Evolutionary conservation across 2,329 filamentous ascomycete genomes (phyloP).

Genomic region (Didymella arachidicola): DNA sequence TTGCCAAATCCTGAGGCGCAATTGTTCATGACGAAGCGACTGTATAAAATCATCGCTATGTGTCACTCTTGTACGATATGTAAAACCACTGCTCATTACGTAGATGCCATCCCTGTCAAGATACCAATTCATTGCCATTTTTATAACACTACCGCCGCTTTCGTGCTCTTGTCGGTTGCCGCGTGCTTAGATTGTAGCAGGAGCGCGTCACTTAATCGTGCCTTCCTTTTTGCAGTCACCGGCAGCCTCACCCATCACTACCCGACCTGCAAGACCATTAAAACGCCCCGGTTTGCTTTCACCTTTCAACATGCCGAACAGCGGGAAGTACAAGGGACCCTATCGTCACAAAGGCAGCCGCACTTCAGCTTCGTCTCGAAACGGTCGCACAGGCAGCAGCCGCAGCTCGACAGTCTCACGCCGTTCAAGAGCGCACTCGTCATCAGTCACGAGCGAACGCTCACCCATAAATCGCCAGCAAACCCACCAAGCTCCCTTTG

Average conservation of each 20-base stretch:
- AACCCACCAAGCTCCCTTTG: not conserved
- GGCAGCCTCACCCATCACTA: slow-evolving; percentile 1
- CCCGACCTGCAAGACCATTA: not conserved
- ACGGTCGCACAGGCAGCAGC: slow-evolving; percentile 15
- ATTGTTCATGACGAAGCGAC: slow-evolving; percentile 32
- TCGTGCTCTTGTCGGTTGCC: not conserved
- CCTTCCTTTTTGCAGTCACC: slow-evolving; percentile 25
- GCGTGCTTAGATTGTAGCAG: slow-evolving; percentile 10
- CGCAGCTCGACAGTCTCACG: slow-evolving; percentile 20
- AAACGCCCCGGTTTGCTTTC: not conserved
- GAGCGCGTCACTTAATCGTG: slow-evolving; percentile 26
- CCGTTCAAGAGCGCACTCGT: slow-evolving; percentile 21
- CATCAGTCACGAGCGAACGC: slow-evolving; percentile 15
- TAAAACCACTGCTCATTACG: slow-evolving; percentile 20
- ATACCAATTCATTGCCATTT: slow-evolving; percentile 13
- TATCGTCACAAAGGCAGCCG: slow-evolving; percentile 23
- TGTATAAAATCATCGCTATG: slow-evolving; percentile 22
- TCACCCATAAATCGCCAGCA: slow-evolving; percentile 3
- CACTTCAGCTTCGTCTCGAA: slow-evolving; percentile 20
- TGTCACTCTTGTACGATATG: slow-evolving; percentile 21
- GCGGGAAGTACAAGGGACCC: slow-evolving; percentile 15
- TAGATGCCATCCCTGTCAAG: slow-evolving; percentile 18
- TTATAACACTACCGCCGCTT: not conserved
- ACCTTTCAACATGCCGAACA: slow-evolving; percentile 25
- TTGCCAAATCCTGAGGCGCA: slow-evolving; percentile 21